Conservation (phyloP, 345 rosid genomes). For the Barbarea vulgaris region DNA sequence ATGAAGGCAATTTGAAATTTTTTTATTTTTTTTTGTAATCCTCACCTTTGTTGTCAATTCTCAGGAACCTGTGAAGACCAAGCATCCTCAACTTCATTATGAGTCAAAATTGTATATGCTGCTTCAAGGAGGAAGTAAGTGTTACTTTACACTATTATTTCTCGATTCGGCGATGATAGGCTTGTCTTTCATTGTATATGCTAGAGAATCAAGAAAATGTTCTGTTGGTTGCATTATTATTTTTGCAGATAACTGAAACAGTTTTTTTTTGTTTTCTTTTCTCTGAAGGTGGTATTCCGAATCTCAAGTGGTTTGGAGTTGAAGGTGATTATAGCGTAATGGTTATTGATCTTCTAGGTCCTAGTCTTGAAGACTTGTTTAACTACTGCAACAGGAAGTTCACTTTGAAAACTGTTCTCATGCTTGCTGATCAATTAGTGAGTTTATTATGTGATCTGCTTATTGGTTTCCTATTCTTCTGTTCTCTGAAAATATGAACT, state of each 20-base stretch:
- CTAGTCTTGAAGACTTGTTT: conserved; percentile 87
- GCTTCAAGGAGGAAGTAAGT: conserved; percentile 88
- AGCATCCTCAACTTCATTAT: conserved; percentile 86
- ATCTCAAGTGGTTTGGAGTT: conserved; percentile 84
- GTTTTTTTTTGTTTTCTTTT: neutral
- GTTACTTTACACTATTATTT: conserved; percentile 21
- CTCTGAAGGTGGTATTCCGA: conserved; percentile 76
- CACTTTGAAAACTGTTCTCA: conserved; percentile 75
- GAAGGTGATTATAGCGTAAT: conserved; percentile 76
- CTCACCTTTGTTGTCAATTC: neutral
- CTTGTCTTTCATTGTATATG: neutral
- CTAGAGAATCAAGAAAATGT: neutral
- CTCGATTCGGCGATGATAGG: neutral
- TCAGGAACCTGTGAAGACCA: conserved; percentile 85
- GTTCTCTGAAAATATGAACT: neutral
- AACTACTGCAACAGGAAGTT: conserved; percentile 81
- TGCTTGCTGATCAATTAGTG: conserved; percentile 90
- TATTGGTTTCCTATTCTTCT: conserved; percentile 3
- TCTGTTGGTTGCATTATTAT: neutral
- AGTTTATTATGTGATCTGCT: conserved; percentile 35
- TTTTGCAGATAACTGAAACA: neutral
- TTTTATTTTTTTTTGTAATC: neutral
- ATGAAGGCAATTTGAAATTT: conserved; percentile 3
- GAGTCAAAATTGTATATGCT: conserved; percentile 84
- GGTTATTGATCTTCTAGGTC: conserved; percentile 90